Percentiles rank a stretch among this genome's conserved stretches.
Evolutionary conservation across 805 yeast species (phyloP).

Genomic region (Candida berthetii): DNA sequence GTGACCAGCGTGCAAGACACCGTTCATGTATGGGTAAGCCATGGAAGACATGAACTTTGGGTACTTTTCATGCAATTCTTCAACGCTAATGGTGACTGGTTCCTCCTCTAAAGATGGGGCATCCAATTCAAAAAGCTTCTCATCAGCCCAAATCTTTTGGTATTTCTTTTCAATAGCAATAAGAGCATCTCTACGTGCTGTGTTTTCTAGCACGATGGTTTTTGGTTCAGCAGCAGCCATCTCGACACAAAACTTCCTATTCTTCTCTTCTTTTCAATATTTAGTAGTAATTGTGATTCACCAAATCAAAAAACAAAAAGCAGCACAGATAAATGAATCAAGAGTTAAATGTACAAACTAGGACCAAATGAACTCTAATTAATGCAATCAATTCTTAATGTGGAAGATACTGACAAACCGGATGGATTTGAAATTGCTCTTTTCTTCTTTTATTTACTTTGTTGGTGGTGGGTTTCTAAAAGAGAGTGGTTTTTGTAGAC

Average conservation of each 20-base stretch:
- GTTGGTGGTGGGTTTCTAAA: too few species aligned
- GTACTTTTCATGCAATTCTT: slow-evolving; percentile 66
- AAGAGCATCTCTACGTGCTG: slow-evolving; percentile 92
- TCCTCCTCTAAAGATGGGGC: slow-evolving; percentile 76
- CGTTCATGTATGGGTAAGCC: slow-evolving; percentile 99
- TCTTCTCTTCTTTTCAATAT: neutral
- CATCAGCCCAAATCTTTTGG: slow-evolving; percentile 83
- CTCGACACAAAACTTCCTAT: neutral
- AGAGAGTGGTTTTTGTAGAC: too few species aligned
- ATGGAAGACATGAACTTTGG: slow-evolving; percentile 90
- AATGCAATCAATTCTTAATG: too few species aligned
- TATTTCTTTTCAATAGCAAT: slow-evolving; percentile 84
- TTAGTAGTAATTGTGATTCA: too few species aligned
- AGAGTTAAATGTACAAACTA: too few species aligned
- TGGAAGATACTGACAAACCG: too few species aligned
- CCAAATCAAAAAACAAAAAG: too few species aligned
- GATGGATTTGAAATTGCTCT: too few species aligned
- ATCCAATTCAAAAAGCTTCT: slow-evolving; percentile 77
- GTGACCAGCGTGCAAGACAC: slow-evolving; percentile 97
- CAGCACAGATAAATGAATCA: too few species aligned
- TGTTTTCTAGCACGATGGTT: slow-evolving; percentile 45
- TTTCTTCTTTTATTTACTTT: too few species aligned
- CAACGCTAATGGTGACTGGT: slow-evolving; percentile 47
- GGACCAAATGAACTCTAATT: too few species aligned
- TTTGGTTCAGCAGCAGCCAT: slow-evolving; percentile 19